Evolutionary conservation across 2,329 filamentous ascomycete species (phyloP), one percentile per base, ranked within the genome.

Genomic region (Cercospora berteroae): DNA sequence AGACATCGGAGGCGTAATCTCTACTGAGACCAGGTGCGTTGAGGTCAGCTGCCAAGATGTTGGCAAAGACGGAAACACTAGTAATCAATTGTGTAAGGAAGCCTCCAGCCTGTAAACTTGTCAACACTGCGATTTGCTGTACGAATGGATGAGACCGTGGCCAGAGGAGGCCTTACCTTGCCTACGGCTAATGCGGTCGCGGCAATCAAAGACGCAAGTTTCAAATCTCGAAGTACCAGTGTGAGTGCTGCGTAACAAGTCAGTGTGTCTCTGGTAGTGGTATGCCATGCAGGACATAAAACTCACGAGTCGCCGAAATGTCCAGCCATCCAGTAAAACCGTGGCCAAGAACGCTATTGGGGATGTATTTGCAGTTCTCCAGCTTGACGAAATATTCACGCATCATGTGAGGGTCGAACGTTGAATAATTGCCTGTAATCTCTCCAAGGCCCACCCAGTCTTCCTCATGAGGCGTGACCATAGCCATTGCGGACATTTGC

Each of bases 401-500:
- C 87, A 89, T 89, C 66, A 85, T 85, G 0, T 77, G 76, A 0
- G 86, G 78, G 0, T 79, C 77, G 87, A 88, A 90, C 1, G 48
- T 23, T 0, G 85, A 86, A 1, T 74, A 69, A 69, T 90, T 87
- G 3, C 87, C 87, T 0, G 88, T 90, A 20, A 88, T 73, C 10
- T 76, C 75, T 1, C 83, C 83, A 65, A 90, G 85, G 69, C 84
- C 77, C 57, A 87, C 80, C 78, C 85, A 90, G 75, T 90, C 88
- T 25, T 82, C 83, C 50, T 84, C 81, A 65, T 86, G 65, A 0
- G 88, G 87, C 66, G 87, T 84, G 29, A 88, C 79, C 27, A 84
- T 81, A 59, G 89, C 84, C 56, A 88, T 77, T 5, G 86, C 87
- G 36, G 88, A 87, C 77, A 90, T 88, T 10, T 84, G 83, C 5